A percentile compares a stretch with the other conserved stretches of the same genome.
Conservation (phyloP, 805 yeast genomes). For the Helenozyma rhizophorensis region DNA sequence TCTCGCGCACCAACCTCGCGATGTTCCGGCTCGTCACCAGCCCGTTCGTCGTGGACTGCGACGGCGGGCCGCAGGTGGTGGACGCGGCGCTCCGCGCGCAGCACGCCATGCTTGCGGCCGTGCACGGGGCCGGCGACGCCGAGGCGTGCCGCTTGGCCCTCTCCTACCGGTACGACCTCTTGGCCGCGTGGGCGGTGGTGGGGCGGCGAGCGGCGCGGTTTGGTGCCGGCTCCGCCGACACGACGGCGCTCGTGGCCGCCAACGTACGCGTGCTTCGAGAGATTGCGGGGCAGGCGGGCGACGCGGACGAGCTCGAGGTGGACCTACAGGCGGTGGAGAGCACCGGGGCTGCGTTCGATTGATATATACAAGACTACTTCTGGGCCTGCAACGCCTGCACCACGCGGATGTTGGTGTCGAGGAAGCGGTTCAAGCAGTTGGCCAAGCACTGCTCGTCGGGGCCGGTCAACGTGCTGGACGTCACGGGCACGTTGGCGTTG, state of each 20-base stretch:
- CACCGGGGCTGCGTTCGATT: conserved; percentile 6
- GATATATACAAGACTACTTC: conserved; percentile 14
- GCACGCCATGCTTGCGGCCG: conserved; percentile 11
- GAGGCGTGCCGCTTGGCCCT: conserved; percentile 17
- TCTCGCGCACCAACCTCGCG: conserved; percentile 24
- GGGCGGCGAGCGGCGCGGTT: conserved; percentile 7
- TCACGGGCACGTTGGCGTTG: conserved; percentile 43
- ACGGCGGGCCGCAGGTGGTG: conserved; percentile 13
- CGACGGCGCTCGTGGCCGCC: neutral
- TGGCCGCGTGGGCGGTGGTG: conserved; percentile 33
- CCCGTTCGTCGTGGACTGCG: conserved; percentile 23
- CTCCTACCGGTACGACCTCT: conserved; percentile 28
- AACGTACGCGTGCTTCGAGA: conserved; percentile 2
- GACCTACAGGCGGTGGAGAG: conserved; percentile 4
- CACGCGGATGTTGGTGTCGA: conserved; percentile 82
- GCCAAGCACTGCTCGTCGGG: conserved; percentile 69
- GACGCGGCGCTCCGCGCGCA: conserved; percentile 22
- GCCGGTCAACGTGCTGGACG: conserved; percentile 45
- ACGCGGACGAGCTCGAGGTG: conserved; percentile 1
- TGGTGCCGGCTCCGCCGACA: conserved; percentile 7
- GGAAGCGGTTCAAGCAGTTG: conserved; percentile 79
- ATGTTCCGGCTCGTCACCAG: conserved; percentile 29
- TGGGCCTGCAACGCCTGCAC: conserved; percentile 52
- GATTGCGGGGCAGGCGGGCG: conserved; percentile 1
- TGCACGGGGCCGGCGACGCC: conserved; percentile 11